Conservation (phyloP, 148 eudicot species). For the Rhododendron ferrugineum region DNA sequence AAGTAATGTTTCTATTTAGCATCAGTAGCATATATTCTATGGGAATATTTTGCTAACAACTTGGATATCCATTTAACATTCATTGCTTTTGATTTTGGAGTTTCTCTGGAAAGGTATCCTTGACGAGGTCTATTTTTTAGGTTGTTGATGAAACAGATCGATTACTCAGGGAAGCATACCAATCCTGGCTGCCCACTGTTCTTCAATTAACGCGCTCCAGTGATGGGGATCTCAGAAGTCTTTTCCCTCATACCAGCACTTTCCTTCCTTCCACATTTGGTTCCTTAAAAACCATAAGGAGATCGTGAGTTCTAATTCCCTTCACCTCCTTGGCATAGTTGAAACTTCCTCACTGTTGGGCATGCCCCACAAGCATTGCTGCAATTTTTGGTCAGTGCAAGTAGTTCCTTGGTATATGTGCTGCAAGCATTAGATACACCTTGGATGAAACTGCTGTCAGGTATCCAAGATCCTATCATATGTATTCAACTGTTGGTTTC, state of each 20-base stretch:
- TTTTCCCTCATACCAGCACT: constrained; percentile 21
- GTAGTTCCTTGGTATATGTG: neutral
- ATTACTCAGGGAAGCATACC: constrained; percentile 82
- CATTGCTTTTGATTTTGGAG: neutral
- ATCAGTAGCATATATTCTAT: neutral
- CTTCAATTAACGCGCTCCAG: constrained; percentile 49
- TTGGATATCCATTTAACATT: neutral
- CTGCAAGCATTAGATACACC: neutral
- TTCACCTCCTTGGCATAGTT: neutral
- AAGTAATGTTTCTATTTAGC: neutral
- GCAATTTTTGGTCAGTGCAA: neutral
- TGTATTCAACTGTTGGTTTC: neutral
- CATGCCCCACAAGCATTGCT: neutral
- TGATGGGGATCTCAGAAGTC: constrained; percentile 28
- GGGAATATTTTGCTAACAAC: neutral
- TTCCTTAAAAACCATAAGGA: constrained; percentile 66
- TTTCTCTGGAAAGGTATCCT: neutral
- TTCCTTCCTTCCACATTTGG: constrained; percentile 37
- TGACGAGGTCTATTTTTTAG: constrained; percentile 32
- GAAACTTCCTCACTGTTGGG: constrained; percentile 4
- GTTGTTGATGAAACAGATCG: constrained; percentile 99
- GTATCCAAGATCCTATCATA: neutral
- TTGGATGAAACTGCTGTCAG: neutral
- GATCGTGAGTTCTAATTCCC: constrained; percentile 43
- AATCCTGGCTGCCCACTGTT: constrained; percentile 90